Percentiles rank a stretch among this genome's conserved stretches.
These are phyloP conservation scores for Syzygium aromaticum DNA, from an alignment of 345 rosid species.

Conservation along the genomic window DNA sequence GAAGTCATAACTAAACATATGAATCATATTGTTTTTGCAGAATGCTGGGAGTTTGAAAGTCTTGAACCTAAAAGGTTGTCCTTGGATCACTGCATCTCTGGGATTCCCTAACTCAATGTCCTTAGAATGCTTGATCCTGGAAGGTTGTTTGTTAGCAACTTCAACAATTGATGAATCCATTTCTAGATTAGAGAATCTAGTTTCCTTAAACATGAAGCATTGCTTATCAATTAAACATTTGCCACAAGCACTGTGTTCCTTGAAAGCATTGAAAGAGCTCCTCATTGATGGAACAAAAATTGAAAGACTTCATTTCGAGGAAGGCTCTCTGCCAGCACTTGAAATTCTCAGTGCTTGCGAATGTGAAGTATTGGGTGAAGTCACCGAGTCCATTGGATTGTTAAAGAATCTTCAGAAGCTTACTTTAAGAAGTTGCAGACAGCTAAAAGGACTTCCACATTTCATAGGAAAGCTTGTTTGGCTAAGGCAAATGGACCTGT, in stretches of 20 bases:
- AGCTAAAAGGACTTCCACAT: accelerated
- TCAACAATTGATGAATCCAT: not conserved
- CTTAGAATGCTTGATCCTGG: not conserved
- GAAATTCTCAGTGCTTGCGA: not conserved
- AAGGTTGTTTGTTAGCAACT: not conserved
- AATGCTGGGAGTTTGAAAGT: not conserved
- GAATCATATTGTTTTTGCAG: not conserved
- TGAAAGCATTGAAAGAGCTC: not conserved
- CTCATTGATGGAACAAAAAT: not conserved
- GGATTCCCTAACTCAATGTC: accelerated
- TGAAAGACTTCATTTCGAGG: not conserved
- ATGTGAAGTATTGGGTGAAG: accelerated
- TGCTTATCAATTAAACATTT: accelerated
- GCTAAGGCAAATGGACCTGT: accelerated
- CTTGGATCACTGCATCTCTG: not conserved
- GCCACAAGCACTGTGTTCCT: not conserved
- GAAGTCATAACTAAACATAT: not conserved
- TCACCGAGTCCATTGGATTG: accelerated
- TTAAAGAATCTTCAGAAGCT: accelerated
- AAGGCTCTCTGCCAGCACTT: accelerated
- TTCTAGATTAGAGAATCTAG: not conserved
- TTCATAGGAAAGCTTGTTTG: accelerated
- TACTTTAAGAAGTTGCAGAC: accelerated
- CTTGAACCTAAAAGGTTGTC: not conserved
- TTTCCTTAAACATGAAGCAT: not conserved